Evolutionary conservation across 805 yeast genomes (phyloP), one percentile per base, ranked within the genome.

Genomic region (Dipodascopsis tothii): DNA sequence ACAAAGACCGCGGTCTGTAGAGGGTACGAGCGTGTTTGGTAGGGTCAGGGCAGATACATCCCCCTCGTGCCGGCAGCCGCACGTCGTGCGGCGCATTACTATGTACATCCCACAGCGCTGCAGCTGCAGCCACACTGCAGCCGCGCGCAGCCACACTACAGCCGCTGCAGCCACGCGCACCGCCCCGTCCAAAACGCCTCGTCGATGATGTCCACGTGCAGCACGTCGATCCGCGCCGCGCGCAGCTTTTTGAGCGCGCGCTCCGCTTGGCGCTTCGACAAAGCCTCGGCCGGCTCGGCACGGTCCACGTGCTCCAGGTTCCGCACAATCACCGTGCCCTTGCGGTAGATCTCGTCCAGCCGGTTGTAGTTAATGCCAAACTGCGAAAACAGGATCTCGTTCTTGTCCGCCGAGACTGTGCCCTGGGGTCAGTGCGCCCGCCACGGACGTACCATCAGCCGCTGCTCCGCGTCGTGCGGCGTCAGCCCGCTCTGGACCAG

Each of bases 321-420:
- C 55, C 88, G 66, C 3, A 78, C 67, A 16, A 76, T 60, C 2
- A 75, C 63, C 0, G 88, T 77, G 2, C 98, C 98, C 65, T 90
- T 92, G 51, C 81, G 84, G 65, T 66, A 92, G 50, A 87, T 80
- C 43, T 84, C 96, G 0, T 83, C 84, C 63, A 90, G 96, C 51
- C 84, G 77, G 60, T 92, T 92, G 64, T 92, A 92, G 59, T 92
- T 92, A 35, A 90, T 78, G 0, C 83, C 83, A 62, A 88, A 84
- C 47, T 78, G 74, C 19, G 72, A 65, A 58, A 83, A 92, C 47
- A 92, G 61, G 2, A 92, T 78, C 60, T 92, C 98, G 59, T 92
- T 84, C 60, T 92, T 92, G 56, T 90, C 96, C 22, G 77, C 68
- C 14, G 95, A 70, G 1, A 85, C 56, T 0, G 97, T 84, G 0